A percentile compares a stretch with the other conserved stretches of the same genome.
Conservation (phyloP, 1,284 basidiomycete species). For the Takashimella koratensis region DNA sequence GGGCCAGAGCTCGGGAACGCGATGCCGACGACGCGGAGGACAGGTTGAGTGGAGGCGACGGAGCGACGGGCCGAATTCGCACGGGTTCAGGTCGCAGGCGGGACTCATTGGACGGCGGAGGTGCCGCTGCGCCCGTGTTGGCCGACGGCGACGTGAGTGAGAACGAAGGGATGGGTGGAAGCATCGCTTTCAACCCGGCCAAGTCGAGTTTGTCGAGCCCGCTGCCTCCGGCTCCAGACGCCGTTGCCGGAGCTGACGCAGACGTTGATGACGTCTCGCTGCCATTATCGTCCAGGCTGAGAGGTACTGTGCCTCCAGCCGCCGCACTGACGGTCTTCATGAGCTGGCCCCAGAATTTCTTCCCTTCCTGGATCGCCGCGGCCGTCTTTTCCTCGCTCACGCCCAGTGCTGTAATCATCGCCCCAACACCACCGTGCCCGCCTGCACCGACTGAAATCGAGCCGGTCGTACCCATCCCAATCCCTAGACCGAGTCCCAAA, state of each 20-base stretch:
- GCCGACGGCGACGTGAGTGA: background rate
- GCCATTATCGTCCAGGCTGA: background rate
- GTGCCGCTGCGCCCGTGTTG: background rate
- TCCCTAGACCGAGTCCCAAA: background rate
- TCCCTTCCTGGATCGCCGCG: conserved; percentile 22
- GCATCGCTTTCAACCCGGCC: background rate
- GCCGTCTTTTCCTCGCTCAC: conserved; percentile 15
- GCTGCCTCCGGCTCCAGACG: background rate
- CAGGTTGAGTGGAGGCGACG: background rate
- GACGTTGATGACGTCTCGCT: background rate
- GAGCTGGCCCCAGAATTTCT: conserved; percentile 39
- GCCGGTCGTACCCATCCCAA: background rate
- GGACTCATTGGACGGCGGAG: background rate
- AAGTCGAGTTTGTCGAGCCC: too few relatives aligned
- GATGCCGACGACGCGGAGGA: background rate
- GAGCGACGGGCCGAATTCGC: background rate
- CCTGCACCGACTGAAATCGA: background rate
- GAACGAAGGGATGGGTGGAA: background rate
- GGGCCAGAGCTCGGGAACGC: background rate
- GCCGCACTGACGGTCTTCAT: conserved; percentile 41
- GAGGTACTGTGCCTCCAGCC: conserved; percentile 36
- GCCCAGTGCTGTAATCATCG: conserved; percentile 6
- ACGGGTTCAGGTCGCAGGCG: background rate
- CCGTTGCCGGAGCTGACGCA: background rate
- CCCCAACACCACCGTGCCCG: background rate